Conservation (phyloP, 768 basidiomycete genomes). For the Artomyces pyxidatus region DNA sequence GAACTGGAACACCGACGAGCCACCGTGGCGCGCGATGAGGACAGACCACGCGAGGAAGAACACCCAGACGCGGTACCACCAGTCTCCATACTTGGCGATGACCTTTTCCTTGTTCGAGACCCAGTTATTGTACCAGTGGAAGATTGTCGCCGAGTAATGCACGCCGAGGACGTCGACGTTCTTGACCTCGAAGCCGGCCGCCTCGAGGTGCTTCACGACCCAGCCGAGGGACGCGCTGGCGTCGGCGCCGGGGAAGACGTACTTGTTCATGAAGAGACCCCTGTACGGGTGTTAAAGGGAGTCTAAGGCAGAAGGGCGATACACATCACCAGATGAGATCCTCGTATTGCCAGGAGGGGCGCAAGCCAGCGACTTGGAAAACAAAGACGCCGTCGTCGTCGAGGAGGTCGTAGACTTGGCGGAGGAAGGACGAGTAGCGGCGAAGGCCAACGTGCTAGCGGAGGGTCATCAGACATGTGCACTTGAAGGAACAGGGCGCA, state of each 20-base stretch:
- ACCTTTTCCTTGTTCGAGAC: conserved; percentile 87
- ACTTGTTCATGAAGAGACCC: conserved; percentile 98
- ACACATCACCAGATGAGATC: conserved; percentile 77
- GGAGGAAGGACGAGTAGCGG: conserved; percentile 82
- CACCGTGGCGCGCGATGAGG: conserved; percentile 85
- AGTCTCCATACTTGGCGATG: conserved; percentile 81
- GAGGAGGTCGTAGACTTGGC: conserved; percentile 87
- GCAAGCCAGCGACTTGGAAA: conserved; percentile 94
- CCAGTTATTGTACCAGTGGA: conserved; percentile 98
- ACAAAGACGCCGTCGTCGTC: conserved; percentile 94
- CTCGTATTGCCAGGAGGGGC: conserved; percentile 97
- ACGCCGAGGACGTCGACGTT: conserved; percentile 95
- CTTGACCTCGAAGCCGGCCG: conserved; percentile 94
- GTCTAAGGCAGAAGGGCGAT: neutral
- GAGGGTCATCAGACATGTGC: no score
- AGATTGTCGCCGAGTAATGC: conserved; percentile 89
- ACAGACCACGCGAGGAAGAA: conserved; percentile 93
- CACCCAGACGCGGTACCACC: conserved; percentile 92
- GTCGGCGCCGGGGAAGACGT: conserved; percentile 97
- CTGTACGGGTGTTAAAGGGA: conserved; percentile 25
- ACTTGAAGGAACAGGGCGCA: no score
- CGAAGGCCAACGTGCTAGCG: conserved; percentile 87
- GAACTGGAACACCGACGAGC: conserved; percentile 92
- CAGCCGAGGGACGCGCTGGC: conserved; percentile 93
- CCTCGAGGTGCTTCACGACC: conserved; percentile 84